Evolutionary conservation across 306 rosid species (phyloP).

Genomic region (Psophocarpus tetragonolobus): DNA sequence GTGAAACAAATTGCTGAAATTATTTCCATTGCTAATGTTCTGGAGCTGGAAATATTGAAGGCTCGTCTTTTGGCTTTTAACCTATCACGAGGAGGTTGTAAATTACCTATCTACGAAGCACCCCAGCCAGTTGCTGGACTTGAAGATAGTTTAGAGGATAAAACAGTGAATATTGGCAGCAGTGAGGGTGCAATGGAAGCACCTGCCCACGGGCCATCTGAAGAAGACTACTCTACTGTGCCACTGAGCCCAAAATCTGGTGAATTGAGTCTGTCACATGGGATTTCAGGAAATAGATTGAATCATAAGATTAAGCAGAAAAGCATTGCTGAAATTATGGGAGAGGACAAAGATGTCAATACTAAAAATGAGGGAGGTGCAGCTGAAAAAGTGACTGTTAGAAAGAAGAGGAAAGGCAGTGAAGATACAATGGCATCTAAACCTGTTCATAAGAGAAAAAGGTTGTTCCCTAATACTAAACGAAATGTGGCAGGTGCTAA

Average conservation of each 20-base stretch:
- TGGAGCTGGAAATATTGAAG: constrained; percentile 53
- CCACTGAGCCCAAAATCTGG: constrained; percentile 42
- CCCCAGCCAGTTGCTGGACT: constrained; percentile 62
- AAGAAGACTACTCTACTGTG: constrained; percentile 51
- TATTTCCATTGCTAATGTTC: constrained; percentile 32
- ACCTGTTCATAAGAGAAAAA: constrained; percentile 30
- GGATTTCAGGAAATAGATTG: constrained; percentile 38
- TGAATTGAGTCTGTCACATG: constrained; percentile 25
- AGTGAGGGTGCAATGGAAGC: constrained; percentile 39
- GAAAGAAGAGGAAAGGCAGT: constrained; percentile 46
- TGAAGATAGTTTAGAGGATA: constrained; percentile 48
- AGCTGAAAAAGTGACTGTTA: constrained; percentile 26
- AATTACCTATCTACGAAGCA: constrained; percentile 47
- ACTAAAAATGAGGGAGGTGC: constrained; percentile 29
- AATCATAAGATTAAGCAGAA: constrained; percentile 68
- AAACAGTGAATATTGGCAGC: background rate
- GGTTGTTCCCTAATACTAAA: constrained; percentile 26
- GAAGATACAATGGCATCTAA: constrained; percentile 37
- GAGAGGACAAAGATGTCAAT: constrained; percentile 29
- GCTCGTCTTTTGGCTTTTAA: constrained; percentile 57
- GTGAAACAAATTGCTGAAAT: constrained; percentile 48
- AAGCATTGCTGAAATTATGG: constrained; percentile 71
- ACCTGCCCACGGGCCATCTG: constrained; percentile 57
- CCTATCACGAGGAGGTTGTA: constrained; percentile 54
- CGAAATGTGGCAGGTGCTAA: constrained; percentile 19